These are phyloP conservation scores for Ophiostoma ips DNA, from an alignment of 2,329 filamentous ascomycete species.

Conservation along the genomic window DNA sequence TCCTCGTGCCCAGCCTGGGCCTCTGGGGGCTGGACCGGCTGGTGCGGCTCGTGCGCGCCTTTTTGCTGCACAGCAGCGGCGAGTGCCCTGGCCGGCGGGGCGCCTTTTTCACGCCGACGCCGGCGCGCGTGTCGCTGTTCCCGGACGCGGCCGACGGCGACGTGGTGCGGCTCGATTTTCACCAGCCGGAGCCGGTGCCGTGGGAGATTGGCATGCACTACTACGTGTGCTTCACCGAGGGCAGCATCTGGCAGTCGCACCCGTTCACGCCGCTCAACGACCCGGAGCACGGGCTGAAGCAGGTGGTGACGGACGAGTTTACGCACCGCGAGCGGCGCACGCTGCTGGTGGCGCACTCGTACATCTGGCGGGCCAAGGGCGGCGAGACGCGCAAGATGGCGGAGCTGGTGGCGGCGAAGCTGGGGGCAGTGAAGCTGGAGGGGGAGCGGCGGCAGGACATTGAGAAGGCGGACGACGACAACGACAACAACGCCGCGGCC, in stretches of 20 bases:
- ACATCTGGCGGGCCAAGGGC: constrained; percentile 41
- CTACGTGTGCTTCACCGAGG: constrained; percentile 52
- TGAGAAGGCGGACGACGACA: background rate
- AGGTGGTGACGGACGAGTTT: constrained; percentile 21
- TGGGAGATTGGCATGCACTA: constrained; percentile 61
- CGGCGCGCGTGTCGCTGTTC: background rate
- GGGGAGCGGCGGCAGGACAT: background rate
- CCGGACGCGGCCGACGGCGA: constrained; percentile 28
- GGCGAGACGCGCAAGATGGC: constrained; percentile 47
- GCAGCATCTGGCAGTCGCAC: constrained; percentile 58
- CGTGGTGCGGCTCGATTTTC: constrained; percentile 52
- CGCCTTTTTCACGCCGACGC: constrained; percentile 1
- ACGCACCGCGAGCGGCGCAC: background rate
- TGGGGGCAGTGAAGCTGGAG: constrained; percentile 7
- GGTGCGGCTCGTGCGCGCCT: constrained; percentile 42
- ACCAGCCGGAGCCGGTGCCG: constrained; percentile 29
- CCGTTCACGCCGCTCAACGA: constrained; percentile 52
- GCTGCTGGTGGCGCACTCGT: constrained; percentile 32
- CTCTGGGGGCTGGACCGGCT: constrained; percentile 53
- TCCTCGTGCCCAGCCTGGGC: constrained; percentile 50
- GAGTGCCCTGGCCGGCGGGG: constrained; percentile 5
- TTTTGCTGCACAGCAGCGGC: constrained; percentile 43
- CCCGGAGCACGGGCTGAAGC: constrained; percentile 19
- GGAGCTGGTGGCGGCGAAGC: constrained; percentile 26
- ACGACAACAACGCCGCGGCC: too few relatives aligned